Evolutionary conservation across 345 rosid genomes (phyloP), one percentile per base, ranked within the genome.

Genomic region (Orychophragmus violaceus): DNA sequence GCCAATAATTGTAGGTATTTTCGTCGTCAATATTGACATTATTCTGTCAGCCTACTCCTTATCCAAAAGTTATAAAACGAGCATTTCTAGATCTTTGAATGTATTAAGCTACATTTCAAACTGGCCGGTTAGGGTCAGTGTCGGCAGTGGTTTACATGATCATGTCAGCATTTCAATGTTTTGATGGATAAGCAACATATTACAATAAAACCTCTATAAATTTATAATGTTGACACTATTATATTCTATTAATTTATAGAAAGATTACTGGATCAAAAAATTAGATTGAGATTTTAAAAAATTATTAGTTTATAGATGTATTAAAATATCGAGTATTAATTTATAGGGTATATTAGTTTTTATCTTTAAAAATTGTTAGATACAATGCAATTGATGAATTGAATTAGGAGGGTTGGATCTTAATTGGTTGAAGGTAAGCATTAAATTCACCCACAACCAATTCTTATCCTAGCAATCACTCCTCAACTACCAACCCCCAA

Each of bases 361-460:
- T n/a, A n/a, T n/a, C n/a, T n/a, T n/a, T n/a, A n/a, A n/a, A 42
- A 16, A 10, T 14, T 35, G 59, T 23, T 53, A 55, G 12, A 39
- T 54, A 41, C 51, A 39, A 35, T 50, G 61, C 45, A 61, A 11
- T 50, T 39, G 18, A 39, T 39, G 18, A 39, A 39, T 1, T 59
- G 32, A 30, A 24, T n/a, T 30, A 27, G 55, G 14, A 70, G 25
- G 23, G 53, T 41, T 70, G 61, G 48, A 23, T 52, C 45, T 60
- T 62, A 62, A 71, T 16, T 62, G 44, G 25, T 7, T 6, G 70
- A 35, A 55, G 52, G 28, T 57, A 57, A 53, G 57, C 65, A 72
- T 36, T 72, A 56, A 72, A 64, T 72, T 48, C 70, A 36, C 16
- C 27, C 53, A 46, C 76, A 72, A 48, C 76, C 3, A 72, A 72